phyloP scores from a whole-genome alignment of 345 rosid species.

The Rubroshorea leprosula region DNA sequence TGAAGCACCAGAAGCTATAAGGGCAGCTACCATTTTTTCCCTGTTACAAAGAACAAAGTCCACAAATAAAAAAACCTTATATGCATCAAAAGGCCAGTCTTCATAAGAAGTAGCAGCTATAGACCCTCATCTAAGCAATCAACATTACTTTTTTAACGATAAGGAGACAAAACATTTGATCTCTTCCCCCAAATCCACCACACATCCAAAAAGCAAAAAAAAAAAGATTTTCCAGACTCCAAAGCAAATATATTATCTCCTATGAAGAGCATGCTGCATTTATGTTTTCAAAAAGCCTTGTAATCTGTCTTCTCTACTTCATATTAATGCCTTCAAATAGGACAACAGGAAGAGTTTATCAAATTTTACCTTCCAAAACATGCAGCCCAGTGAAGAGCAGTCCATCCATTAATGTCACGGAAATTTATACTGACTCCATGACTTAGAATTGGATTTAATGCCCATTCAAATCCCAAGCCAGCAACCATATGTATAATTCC shows the following conservation, averaged over 20 bases:
- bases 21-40: conserved; percentile 92
- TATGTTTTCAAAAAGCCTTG: too few relatives aligned
- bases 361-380: conserved; percentile 74
- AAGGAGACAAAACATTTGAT: too few relatives aligned
- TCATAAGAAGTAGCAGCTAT: not conserved
- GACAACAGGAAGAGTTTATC: not conserved
- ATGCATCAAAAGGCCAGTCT: conserved; percentile 5
- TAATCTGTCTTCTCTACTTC: not conserved
- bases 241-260: too few relatives aligned
- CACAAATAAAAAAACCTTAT: not conserved
- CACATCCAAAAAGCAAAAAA: too few relatives aligned
- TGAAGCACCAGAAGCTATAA: conserved; percentile 86
- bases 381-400: conserved; percentile 99
- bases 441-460: conserved; percentile 61
- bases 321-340: not conserved
- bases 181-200: too few relatives aligned
- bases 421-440: conserved; percentile 67
- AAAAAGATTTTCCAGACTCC: too few relatives aligned
- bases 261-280: too few relatives aligned
- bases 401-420: conserved; percentile 89
- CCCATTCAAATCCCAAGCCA: conserved; percentile 93
- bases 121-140: too few relatives aligned
- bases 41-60: conserved; percentile 33
- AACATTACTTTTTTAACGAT: too few relatives aligned
- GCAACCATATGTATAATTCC: conserved; percentile 86